These are phyloP conservation scores for Phycomyces blakesleeanus DNA, from an alignment of 192 early-diverging fungal genomes.

Conservation along the genomic window DNA sequence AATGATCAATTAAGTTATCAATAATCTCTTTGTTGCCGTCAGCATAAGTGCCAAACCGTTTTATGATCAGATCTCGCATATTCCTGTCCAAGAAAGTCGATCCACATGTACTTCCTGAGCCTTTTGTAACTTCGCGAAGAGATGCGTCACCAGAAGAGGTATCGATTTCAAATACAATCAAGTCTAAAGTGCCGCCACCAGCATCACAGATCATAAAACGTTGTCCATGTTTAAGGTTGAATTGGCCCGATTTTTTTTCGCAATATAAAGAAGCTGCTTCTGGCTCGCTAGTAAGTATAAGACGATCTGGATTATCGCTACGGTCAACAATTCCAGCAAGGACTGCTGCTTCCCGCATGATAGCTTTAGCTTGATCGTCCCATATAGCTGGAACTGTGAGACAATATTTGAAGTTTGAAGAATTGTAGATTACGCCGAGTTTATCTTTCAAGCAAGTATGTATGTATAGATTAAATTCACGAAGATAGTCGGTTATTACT, in stretches of 20 bases:
- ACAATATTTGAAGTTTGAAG: conserved; percentile 10
- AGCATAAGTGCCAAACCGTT: conserved; percentile 35
- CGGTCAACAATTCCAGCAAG: conserved; percentile 35
- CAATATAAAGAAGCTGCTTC: conserved; percentile 47
- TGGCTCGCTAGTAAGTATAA: conserved; percentile 44
- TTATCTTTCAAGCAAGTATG: conserved; percentile 39
- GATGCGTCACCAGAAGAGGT: conserved; percentile 17
- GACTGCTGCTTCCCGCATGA: conserved; percentile 41
- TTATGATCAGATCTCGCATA: conserved; percentile 34
- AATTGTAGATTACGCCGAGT: neutral
- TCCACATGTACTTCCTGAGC: conserved; percentile 44
- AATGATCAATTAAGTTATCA: conserved; percentile 35
- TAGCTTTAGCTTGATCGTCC: conserved; percentile 41
- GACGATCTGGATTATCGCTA: conserved; percentile 34
- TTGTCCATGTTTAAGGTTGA: conserved; percentile 37
- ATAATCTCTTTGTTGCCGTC: neutral
- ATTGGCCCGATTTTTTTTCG: conserved; percentile 41
- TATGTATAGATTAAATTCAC: conserved; percentile 42
- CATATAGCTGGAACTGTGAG: conserved; percentile 54
- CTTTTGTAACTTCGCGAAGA: conserved; percentile 45
- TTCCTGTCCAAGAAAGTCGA: conserved; percentile 42
- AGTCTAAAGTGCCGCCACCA: conserved; percentile 51
- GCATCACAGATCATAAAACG: conserved; percentile 51
- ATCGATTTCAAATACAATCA: conserved; percentile 47
- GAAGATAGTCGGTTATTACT: conserved; percentile 48